Percentiles rank a stretch among this genome's conserved stretches.
Conservation (phyloP, 1,284 basidiomycete genomes). For the Moesziomyces globuligerus region DNA sequence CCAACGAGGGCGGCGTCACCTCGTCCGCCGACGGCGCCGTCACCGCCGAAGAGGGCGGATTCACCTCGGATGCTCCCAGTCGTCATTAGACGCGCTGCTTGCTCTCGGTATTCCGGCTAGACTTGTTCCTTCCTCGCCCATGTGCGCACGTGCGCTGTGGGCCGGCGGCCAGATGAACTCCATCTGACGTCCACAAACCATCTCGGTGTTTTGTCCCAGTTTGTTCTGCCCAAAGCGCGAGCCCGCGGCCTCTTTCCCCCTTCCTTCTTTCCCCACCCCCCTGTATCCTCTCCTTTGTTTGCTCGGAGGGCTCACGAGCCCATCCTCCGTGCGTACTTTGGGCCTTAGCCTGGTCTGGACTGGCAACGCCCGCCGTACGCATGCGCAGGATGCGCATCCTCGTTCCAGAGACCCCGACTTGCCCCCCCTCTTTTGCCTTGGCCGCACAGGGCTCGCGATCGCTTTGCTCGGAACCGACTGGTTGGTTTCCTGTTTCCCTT, state of each 20-base stretch:
- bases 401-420: conserved; percentile 38
- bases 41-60: conserved; percentile 54
- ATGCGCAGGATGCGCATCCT: conserved; percentile 13
- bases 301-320: conserved; percentile 41
- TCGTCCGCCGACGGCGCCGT: conserved; percentile 53
- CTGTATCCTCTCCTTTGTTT: too few relatives aligned
- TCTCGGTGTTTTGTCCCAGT: conserved; percentile 20
- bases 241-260: conserved; percentile 2
- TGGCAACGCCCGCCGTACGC: neutral
- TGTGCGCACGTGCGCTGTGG: neutral
- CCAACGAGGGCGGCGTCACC: conserved; percentile 48
- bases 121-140: neutral
- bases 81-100: conserved; percentile 1
- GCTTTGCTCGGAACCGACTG: conserved; percentile 44
- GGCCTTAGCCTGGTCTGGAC: neutral
- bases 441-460: conserved; percentile 6
- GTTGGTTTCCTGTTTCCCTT: conserved; percentile 16
- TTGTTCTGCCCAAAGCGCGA: conserved; percentile 47
- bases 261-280: neutral
- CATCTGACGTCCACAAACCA: neutral
- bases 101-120: neutral
- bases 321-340: conserved; percentile 4
- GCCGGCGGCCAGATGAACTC: neutral
- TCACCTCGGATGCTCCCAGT: conserved; percentile 28
- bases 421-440: neutral